A percentile compares a stretch with the other conserved stretches of the same genome.
Evolutionary conservation across 2,329 filamentous ascomycete species (phyloP).

Genomic region (Colletotrichum agaves): DNA sequence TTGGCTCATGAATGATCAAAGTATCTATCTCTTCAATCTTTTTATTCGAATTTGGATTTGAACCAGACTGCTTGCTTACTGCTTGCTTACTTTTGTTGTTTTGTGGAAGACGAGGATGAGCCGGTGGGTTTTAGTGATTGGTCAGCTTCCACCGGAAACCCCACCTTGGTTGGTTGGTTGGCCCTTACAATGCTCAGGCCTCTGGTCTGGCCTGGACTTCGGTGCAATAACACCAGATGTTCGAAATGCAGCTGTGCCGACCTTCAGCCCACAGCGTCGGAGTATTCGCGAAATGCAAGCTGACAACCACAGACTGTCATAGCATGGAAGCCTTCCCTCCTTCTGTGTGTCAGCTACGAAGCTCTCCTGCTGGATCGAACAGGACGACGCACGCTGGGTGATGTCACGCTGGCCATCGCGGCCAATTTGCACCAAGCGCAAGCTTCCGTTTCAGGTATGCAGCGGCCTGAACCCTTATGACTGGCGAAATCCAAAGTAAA

Average conservation of each 20-base stretch:
- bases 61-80: too few relatives aligned
- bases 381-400: not conserved
- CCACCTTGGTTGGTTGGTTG: too few relatives aligned
- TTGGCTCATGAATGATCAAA: too few relatives aligned
- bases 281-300: not conserved
- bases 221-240: conserved; percentile 9
- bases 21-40: not conserved
- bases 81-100: too few relatives aligned
- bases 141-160: too few relatives aligned
- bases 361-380: not conserved
- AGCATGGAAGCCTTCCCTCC: conserved; percentile 2
- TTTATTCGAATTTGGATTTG: not conserved
- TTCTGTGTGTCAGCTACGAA: not conserved
- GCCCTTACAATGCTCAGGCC: not conserved
- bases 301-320: conserved; percentile 16
- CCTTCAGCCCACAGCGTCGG: not conserved
- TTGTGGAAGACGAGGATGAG: too few relatives aligned
- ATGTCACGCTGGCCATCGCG: conserved; percentile 14
- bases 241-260: conserved; percentile 3
- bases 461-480: not conserved
- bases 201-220: not conserved
- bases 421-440: conserved; percentile 16
- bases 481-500: not conserved
- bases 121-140: not conserved
- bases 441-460: not conserved